Base-by-base conservation (phyloP, 495 filamentous ascomycete genomes). In the Xylaria nigripes region DNA sequence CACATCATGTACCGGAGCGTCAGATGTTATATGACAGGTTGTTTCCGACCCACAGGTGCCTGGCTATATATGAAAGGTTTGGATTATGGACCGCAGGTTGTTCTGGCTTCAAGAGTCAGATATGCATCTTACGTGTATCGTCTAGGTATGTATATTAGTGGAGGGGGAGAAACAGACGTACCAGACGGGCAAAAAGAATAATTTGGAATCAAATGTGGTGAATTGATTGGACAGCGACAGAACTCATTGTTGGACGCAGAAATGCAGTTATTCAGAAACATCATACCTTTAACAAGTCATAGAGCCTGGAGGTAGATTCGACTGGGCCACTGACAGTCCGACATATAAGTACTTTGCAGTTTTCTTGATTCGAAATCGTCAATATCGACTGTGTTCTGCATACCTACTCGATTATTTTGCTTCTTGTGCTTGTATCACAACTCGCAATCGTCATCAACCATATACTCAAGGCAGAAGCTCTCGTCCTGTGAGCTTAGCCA, bases 141-240 rank as follows among this genome's bases (percentile, higher is more conserved):
- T n/a, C n/a, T n/a, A n/a, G n/a, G 27, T 4, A 4, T 30, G 27
- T 30, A 30, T 30, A 30, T 10, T 4, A 30, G 10, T 30, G 10
- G 10, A 4, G 27, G 27, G 27, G 27, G 10, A 4, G 27, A 30
- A 4, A 30, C 10, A 10, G 10, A 10, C 5, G 10, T 30, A 10
- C 27, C 27, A 36, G 13, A 36, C 6, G 2, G 32, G 2, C 12
- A n/a, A 40, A 13, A 18, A 40, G n/a, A 40, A 18, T 1, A 19
- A 52, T 52, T 52, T 52, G 50, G 50, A 52, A 52, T 52, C 34
- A 18, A 18, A 51, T 7, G 13, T 34, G 41, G 29, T 45, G 23
- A 9, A 45, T 23, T 45, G 21, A 52, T 52, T 52, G 50, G 50
- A 36, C 5, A 36, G 13, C 32, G 9, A 29, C 32, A 12, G 15